Evolutionary conservation across 2,329 filamentous ascomycete genomes (phyloP), one percentile per base, ranked within the genome.

Genomic region (Cladophialophora immunda): DNA sequence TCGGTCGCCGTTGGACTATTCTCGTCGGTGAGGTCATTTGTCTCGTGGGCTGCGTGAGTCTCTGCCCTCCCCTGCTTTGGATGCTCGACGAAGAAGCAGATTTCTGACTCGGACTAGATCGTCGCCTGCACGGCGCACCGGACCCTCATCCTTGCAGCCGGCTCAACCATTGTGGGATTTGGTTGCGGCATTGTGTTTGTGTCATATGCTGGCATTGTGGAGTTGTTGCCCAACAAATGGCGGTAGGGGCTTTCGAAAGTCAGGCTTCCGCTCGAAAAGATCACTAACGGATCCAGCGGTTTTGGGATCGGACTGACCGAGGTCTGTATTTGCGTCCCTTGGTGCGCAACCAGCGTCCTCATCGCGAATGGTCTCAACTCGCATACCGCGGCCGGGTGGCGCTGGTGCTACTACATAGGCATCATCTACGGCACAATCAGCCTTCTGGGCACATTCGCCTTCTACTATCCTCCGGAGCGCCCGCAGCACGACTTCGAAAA

Each of bases 381-480:
- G 30, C 76, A 82, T 58, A 83, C 82, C 0, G 72, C 70, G n/a
- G n/a, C n/a, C n/a, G n/a, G n/a, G 5, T 86, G 84, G 83, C 76
- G 84, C 47, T 84, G 82, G 81, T 79, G 75, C 59, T 86, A 82
- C 72, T 85, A 65, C 36, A 53, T 68, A 2, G 34, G 50, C 15
- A 50, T 65, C n/a, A 62, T 62, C 52, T 61, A 30, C 50, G 25
- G 15, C 19, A 57, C 25, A 4, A 4, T 65, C 27, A 53, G 47
- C 62, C 17, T 54, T 2, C n/a, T 58, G 15, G 75, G 83, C 8
- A 84, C 80, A 67, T 75, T 75, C 41, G 76, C 82, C 67, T 80
- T 82, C 61, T 85, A 84, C 74, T 79, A 80, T 68, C 83, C 82
- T 30, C 82, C 84, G 84, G 80, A 72, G 72, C 76, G n/a, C 78